phyloP scores from a whole-genome alignment of 1,139 yeast genomes.

The Groenewaldozyma sp. region DNA sequence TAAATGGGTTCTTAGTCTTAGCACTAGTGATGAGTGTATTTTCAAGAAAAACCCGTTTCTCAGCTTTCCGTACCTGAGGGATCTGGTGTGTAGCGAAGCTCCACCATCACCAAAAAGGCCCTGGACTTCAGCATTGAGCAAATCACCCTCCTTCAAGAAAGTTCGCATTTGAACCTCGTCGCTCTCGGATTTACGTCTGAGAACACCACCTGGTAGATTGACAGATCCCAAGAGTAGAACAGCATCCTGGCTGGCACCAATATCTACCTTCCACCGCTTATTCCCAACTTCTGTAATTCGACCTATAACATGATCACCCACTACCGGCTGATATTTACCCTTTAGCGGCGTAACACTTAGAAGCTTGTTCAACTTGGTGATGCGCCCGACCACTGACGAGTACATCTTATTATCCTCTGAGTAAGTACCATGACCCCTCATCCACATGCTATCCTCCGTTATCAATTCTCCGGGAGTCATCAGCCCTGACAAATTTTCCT shows the following conservation, averaged over 20 bases:
- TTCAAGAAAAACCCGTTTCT: conserved; percentile 78
- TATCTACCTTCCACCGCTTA: conserved; percentile 94
- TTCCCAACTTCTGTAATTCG: conserved; percentile 90
- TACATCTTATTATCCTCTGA: conserved; percentile 59
- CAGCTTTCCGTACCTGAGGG: conserved; percentile 87
- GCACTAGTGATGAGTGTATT: conserved; percentile 74
- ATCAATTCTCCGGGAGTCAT: conserved; percentile 98
- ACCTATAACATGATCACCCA: conserved; percentile 95
- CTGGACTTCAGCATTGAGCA: conserved; percentile 93
- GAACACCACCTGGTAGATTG: conserved; percentile 93
- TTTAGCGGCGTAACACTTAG: conserved; percentile 78
- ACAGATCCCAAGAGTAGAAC: conserved; percentile 89
- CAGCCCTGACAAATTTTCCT: conserved; percentile 19
- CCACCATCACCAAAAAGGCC: conserved; percentile 81
- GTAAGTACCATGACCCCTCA: conserved; percentile 98
- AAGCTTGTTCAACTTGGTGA: conserved; percentile 76
- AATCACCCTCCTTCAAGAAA: conserved; percentile 93
- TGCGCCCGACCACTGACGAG: conserved; percentile 88
- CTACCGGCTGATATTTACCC: conserved; percentile 85
- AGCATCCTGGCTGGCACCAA: conserved; percentile 90
- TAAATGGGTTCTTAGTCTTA: conserved; percentile 79
- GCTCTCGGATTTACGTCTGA: conserved; percentile 85
- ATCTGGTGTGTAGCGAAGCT: conserved; percentile 91
- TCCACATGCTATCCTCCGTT: conserved; percentile 94
- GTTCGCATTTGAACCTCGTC: conserved; percentile 96